Percentiles rank a stretch among this genome's conserved stretches.
Evolutionary conservation across 805 yeast species (phyloP).

Genomic region (Barnettozyma populi): DNA sequence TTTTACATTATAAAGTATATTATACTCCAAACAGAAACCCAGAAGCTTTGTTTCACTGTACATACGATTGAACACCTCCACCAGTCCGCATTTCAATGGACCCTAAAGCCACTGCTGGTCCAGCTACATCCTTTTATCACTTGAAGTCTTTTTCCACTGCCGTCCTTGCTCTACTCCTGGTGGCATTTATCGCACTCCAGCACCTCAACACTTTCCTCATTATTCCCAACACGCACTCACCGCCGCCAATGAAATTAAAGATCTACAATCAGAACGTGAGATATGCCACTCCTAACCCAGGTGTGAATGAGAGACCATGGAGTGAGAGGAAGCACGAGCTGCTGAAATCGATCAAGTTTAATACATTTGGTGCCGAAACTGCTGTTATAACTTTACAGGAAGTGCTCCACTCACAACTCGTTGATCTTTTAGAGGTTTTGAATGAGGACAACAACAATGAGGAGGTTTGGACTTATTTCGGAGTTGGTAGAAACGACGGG

Average conservation of each 20-base stretch:
- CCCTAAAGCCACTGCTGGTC: too few species aligned
- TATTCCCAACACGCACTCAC: too few species aligned
- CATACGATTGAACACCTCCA: too few species aligned
- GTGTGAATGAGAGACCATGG: constrained; percentile 42
- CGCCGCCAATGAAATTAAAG: constrained; percentile 6
- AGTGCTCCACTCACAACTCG: constrained; percentile 40
- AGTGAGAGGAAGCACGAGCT: constrained; percentile 33
- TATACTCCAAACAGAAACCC: too few species aligned
- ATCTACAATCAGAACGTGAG: constrained; percentile 42
- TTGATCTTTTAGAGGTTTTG: constrained; percentile 34
- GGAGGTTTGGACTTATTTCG: constrained; percentile 38
- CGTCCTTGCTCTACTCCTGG: not conserved
- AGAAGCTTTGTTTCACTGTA: too few species aligned
- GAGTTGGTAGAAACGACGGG: constrained; percentile 52
- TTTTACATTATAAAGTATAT: too few species aligned
- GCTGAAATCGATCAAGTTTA: constrained; percentile 35
- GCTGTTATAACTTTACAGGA: constrained; percentile 46
- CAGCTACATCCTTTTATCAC: too few species aligned
- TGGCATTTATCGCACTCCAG: too few species aligned
- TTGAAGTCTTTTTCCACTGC: too few species aligned
- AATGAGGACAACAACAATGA: constrained; percentile 24
- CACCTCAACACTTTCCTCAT: not conserved
- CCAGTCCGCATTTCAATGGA: too few species aligned
- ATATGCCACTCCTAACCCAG: constrained; percentile 33
- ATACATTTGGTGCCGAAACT: constrained; percentile 25